Evolutionary conservation across 1,284 basidiomycete genomes (phyloP), one percentile per base, ranked within the genome.

Genomic region (Mycosarcoma mackinlayi): DNA sequence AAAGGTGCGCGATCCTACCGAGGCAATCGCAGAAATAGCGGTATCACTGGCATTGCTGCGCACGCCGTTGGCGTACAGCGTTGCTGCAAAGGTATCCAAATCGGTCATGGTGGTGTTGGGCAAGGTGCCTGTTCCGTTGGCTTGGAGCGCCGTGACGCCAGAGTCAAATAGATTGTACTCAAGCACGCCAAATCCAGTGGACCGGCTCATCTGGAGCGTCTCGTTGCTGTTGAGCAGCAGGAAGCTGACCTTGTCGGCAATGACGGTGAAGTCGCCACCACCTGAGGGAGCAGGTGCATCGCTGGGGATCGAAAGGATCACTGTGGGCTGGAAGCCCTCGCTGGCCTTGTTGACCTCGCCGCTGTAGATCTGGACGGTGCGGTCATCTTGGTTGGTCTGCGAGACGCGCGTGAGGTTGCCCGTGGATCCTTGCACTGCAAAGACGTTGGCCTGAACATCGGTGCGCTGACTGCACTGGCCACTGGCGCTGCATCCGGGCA

Each of bases 401-500:
- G 89, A 88, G 39, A 98, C 58, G 18, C 65, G 56, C 71, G 84
- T 88, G 0, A 92, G 90, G 23, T 65, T 60, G 48, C 69, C 69
- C 21, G 60, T 52, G 0, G 69, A 67, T 10, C 56, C 55, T 39
- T 67, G 37, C 14, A 67, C 53, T 9, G 93, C 91, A 83, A 92
- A 92, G 18, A 96, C 89, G 5, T 89, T 90, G 55, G 95, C 88
- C 70, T 90, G 86, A 47, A 97, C 92, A 1, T 88, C 88, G 0
- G 94, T 96, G 14, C 96, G 89, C 23, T 86, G 83, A 19, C 83
- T 85, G 79, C 95, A 98, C 78, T 95, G 91, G 62, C 90, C 88
- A 75, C 93, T 87, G 56, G 89, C 84, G 3, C 85, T 84, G 84
- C 95, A 98, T 11, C 94, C 94, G 0, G 95, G 95, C 23, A 95